phyloP scores from a whole-genome alignment of 768 basidiomycete species.

The Suillus decipiens region DNA sequence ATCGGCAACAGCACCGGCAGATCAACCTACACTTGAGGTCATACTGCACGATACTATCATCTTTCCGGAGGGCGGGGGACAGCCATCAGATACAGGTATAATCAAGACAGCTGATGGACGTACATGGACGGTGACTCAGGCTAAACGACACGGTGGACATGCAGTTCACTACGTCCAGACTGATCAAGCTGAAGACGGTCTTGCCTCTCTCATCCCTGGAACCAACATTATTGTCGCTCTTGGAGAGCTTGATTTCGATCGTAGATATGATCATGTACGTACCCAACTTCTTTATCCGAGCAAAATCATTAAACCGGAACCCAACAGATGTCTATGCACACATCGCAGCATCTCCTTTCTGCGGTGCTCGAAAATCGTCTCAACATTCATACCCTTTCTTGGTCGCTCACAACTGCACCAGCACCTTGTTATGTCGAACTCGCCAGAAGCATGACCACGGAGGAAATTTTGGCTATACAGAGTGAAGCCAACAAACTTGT shows the following conservation, averaged over 20 bases:
- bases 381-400: slow-evolving; percentile 71
- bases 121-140: slow-evolving; percentile 61
- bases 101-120: slow-evolving; percentile 43
- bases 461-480: slow-evolving; percentile 66
- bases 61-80: slow-evolving; percentile 84
- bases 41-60: slow-evolving; percentile 75
- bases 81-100: slow-evolving; percentile 76
- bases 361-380: slow-evolving; percentile 71
- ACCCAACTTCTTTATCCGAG: slow-evolving; percentile 6
- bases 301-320: neutral
- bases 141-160: slow-evolving; percentile 67
- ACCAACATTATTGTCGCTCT: slow-evolving; percentile 53
- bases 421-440: slow-evolving; percentile 78
- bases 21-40: slow-evolving; percentile 59
- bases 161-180: slow-evolving; percentile 73
- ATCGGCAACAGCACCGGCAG: slow-evolving; percentile 43
- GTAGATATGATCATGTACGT: slow-evolving; percentile 75
- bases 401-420: slow-evolving; percentile 75
- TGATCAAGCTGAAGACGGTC: slow-evolving; percentile 40
- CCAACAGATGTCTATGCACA: slow-evolving; percentile 78
- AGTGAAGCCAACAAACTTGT: slow-evolving; percentile 65
- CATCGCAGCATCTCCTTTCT: slow-evolving; percentile 81
- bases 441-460: slow-evolving; percentile 61
- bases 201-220: slow-evolving; percentile 52
- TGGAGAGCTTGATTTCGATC: slow-evolving; percentile 58